Conservation (phyloP, 495 filamentous ascomycete genomes). For the Cercophora sp. region DNA sequence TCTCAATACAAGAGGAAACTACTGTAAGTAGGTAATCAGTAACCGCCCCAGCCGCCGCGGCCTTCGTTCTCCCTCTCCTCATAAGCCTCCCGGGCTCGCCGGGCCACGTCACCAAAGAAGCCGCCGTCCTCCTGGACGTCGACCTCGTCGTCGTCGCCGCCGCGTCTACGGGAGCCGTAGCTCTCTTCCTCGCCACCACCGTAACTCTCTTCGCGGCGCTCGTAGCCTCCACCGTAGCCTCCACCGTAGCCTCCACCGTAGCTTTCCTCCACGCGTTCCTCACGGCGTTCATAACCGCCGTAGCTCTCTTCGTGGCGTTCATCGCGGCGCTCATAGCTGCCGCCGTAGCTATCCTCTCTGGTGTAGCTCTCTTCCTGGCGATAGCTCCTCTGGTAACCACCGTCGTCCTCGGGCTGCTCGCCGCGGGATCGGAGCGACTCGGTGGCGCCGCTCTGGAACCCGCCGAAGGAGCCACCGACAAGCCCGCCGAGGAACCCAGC, state of each 20-base stretch:
- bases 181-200: conserved; percentile 10
- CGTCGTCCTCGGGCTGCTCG: conserved; percentile 33
- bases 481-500: conserved; percentile 43
- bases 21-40: no score
- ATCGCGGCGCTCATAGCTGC: conserved; percentile 42
- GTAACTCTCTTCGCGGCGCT: conserved; percentile 17
- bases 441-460: conserved; percentile 39
- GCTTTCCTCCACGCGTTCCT: conserved; percentile 33
- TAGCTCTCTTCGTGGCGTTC: conserved; percentile 34
- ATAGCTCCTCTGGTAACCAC: conserved; percentile 43
- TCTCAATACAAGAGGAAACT: no score
- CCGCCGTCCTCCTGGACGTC: neutral
- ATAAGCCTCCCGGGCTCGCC: neutral
- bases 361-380: conserved; percentile 46
- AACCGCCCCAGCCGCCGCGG: neutral
- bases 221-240: conserved; percentile 9
- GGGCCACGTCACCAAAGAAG: neutral
- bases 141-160: neutral
- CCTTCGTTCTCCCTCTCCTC: neutral
- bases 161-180: conserved; percentile 10
- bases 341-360: conserved; percentile 38
- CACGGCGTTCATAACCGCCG: conserved; percentile 31
- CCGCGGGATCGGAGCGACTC: conserved; percentile 37
- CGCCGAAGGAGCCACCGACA: no score
- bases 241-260: conserved; percentile 17